Evolutionary conservation across 2,329 filamentous ascomycete species (phyloP), one percentile per base, ranked within the genome.

Genomic region (Chaetomium sp.): DNA sequence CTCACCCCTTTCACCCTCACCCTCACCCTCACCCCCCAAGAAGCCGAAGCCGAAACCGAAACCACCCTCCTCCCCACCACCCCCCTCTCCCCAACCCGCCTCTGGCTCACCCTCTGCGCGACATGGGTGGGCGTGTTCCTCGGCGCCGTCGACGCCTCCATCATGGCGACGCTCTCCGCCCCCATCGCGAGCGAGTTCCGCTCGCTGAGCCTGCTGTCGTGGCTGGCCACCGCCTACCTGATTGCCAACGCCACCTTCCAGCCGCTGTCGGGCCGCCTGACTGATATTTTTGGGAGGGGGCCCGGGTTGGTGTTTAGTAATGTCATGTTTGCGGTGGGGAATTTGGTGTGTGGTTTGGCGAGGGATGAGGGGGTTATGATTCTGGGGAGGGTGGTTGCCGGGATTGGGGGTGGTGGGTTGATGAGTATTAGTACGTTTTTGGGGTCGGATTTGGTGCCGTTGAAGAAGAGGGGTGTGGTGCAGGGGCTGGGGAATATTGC

Each of bases 241-340:
- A 93, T 97, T 72, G 90, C 92, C 70, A 96, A 94, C 75, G 90
- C 93, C 1, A 92, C 92, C 0, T 91, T 87, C 71, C 93, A 96
- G 75, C 93, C 93, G 13, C 83, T 97, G 23, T 92, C 90, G 9
- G 93, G 93, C 6, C 87, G 92, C 5, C 77, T 97, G 65, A 97
- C 93, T 0, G 93, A 97, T 74, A 95, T 97, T 57, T 95, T 95
- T 73, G 90, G 90, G 12, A 87, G 93, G 5, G 86, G 91, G 0
- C 87, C 89, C 0, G 93, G 93, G 0, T 79, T 97, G 2, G 80
- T 96, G 12, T 88, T 94, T 67, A 91, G 89, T 70, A 95, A 95
- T 74, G 68, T 92, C 63, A 85, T 94, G 75, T 97, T 97, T 73
- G 90, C 88, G 0, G 78, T 81, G 0, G 93, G 93, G 0, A 97